Conservation (phyloP, 495 filamentous ascomycete species). For the Aspergillus diversus region DNA sequence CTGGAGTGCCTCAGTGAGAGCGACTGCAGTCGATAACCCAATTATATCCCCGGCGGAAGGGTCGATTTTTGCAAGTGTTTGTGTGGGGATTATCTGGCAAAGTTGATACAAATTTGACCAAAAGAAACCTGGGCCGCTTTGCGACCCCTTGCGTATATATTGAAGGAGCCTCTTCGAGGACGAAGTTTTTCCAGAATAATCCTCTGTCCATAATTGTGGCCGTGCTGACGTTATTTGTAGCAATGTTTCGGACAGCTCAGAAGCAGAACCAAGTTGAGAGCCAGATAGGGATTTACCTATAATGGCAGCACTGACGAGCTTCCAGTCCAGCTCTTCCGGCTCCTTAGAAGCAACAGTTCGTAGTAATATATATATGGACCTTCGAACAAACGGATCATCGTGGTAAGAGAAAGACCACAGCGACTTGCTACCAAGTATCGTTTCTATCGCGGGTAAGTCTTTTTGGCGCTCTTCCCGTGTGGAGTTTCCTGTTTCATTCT, state of each 20-base stretch:
- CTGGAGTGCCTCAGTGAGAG: constrained; percentile 65
- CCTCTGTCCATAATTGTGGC: constrained; percentile 75
- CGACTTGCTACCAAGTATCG: constrained; percentile 64
- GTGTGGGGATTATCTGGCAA: constrained; percentile 59
- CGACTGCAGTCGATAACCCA: constrained; percentile 30
- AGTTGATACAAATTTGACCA: constrained; percentile 70
- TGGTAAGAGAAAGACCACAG: constrained; percentile 76
- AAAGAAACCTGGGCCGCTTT: constrained; percentile 66
- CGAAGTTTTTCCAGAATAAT: constrained; percentile 68
- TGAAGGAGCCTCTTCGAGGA: constrained; percentile 63
- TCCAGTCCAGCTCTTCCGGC: constrained; percentile 60
- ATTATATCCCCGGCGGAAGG: constrained; percentile 32
- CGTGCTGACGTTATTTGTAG: constrained; percentile 60
- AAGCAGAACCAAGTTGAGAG: constrained; percentile 72
- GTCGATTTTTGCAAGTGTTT: constrained; percentile 51
- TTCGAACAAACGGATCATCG: constrained; percentile 72
- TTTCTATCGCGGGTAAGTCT: constrained; percentile 49
- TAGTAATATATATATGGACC: constrained; percentile 69
- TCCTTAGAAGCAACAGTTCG: constrained; percentile 60
- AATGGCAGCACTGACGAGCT: constrained; percentile 66
- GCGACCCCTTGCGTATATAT: constrained; percentile 84
- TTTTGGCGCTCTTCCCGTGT: constrained; percentile 56
- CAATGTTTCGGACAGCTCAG: constrained; percentile 67
- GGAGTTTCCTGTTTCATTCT: constrained; percentile 40
- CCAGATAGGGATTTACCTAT: constrained; percentile 69